A percentile compares a stretch with the other conserved stretches of the same genome.
phyloP scores from a whole-genome alignment of 768 basidiomycete species.

The Neoboletus subvelutipes region DNA sequence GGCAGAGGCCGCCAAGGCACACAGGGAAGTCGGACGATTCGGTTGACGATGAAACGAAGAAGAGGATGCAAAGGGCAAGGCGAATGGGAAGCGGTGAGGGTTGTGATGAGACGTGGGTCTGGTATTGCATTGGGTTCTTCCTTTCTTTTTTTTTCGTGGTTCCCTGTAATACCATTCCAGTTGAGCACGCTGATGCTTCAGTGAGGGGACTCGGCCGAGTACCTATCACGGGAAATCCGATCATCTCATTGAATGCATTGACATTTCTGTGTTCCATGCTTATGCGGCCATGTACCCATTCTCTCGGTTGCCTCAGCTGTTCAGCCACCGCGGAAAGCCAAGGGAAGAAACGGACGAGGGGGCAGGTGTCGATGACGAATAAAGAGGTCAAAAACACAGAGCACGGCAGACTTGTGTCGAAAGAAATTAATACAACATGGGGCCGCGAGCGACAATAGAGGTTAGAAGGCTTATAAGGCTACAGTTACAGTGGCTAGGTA shows the following conservation, averaged over 20 bases:
- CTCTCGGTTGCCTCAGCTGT: neutral
- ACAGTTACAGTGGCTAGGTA: constrained; percentile 39
- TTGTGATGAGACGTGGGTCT: too few relatives aligned
- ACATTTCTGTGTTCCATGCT: neutral
- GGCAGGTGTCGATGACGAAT: neutral
- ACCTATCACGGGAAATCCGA: constrained; percentile 28
- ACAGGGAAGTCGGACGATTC: too few relatives aligned
- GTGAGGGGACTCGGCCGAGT: neutral
- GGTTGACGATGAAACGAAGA: too few relatives aligned
- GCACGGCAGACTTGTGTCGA: neutral
- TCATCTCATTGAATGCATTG: constrained; percentile 16
- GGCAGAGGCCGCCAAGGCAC: too few relatives aligned
- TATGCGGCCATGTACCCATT: constrained; percentile 1
- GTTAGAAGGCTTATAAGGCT: constrained; percentile 23
- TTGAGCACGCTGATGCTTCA: neutral
- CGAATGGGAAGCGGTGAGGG: too few relatives aligned
- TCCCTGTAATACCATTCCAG: neutral
- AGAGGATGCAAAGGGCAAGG: too few relatives aligned
- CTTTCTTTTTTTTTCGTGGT: neutral
- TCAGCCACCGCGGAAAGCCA: neutral
- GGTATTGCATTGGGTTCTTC: too few relatives aligned
- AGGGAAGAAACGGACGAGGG: neutral
- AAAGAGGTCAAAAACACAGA: neutral
- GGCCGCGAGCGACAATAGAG: neutral
- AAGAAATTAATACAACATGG: constrained; percentile 1